Base-by-base conservation (phyloP, 139 green algal species). In the Picochlorum costavermella region DNA sequence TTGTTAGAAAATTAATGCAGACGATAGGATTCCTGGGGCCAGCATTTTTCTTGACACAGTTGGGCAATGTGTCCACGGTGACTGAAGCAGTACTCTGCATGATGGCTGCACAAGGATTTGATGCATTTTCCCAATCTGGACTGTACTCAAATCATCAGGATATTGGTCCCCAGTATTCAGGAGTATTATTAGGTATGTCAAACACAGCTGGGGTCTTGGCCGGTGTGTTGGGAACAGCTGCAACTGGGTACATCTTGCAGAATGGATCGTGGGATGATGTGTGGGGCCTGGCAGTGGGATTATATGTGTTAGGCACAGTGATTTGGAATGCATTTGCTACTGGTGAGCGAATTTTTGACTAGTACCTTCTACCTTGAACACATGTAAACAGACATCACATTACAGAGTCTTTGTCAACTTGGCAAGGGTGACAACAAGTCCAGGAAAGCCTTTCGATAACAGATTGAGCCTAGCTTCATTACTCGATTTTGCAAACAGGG, bases 101-200 rank as follows among this genome's bases (percentile, higher is more conserved):
- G 91, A 92, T 95, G 84, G 85, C 79, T 25, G 70, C 77, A 0
- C 88, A 93, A 63, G 90, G 90, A 11, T 72, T 89, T n/a, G 92
- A 96, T 58, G 90, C 93, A 40, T 97, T 97, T 79, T 90, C 79
- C 2, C 55, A 75, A 29, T 90, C 83, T 2, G 93, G 93, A 6
- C 84, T 99, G 28, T 98, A 98, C 74, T 92, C 81, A 60, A 99
- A 99, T 81, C 93, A 98, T 66, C 83, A 92, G 59, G 93, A 98
- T 72, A 98, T 98, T 50, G 93, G 83, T 4, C 93, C 93, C 2
- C 75, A 84, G 17, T 97, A 99, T 61, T 81, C 90, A 12, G 94
- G 93, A n/a, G 87, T 97, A 43, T 73, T 99, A 61, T 76, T 98
- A 63, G 93, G 93, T 0, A 75, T 99, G 71, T 91, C 79, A 50